These are phyloP conservation scores for Chlorella vulgaris DNA, from an alignment of 139 green algal genomes.

Conservation along the genomic window DNA sequence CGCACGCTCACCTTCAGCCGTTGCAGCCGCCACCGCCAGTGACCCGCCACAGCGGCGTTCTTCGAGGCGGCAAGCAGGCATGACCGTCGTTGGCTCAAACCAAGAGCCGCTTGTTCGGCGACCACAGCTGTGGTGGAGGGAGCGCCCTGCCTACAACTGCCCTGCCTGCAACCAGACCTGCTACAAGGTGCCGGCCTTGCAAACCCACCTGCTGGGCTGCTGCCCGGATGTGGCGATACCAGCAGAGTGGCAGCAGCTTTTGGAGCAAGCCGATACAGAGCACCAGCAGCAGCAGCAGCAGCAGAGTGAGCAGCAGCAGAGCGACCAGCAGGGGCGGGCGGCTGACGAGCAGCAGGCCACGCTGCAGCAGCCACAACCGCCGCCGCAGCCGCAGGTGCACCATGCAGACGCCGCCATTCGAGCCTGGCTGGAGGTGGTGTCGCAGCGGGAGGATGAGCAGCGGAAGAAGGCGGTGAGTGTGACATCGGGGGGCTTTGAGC, in stretches of 20 bases:
- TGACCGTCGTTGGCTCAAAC: no score
- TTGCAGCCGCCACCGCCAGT: no score
- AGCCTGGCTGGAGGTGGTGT: background rate
- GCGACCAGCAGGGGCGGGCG: background rate
- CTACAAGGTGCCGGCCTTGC: slow-evolving; percentile 28
- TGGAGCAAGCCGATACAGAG: background rate
- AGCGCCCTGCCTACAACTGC: slow-evolving; percentile 34
- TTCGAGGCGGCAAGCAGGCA: no score
- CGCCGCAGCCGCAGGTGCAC: background rate
- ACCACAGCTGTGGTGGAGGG: slow-evolving; percentile 21
- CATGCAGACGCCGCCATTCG: slow-evolving; percentile 18
- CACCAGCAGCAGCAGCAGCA: slow-evolving; percentile 1
- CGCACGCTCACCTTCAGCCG: no score
- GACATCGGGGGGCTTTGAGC: background rate
- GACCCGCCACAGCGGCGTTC: no score
- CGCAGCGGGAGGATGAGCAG: slow-evolving; percentile 19
- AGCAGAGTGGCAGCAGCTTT: slow-evolving; percentile 9
- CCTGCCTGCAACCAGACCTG: slow-evolving; percentile 50
- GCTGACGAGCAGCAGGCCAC: background rate
- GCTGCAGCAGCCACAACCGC: background rate
- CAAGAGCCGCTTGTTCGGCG: no score
- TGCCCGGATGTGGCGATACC: slow-evolving; percentile 48
- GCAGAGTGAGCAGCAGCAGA: background rate
- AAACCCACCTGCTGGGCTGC: slow-evolving; percentile 43
- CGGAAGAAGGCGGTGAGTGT: slow-evolving; percentile 8